These are phyloP conservation scores for Annulohypoxylon nitens DNA, from an alignment of 495 filamentous ascomycete genomes.

Conservation along the genomic window DNA sequence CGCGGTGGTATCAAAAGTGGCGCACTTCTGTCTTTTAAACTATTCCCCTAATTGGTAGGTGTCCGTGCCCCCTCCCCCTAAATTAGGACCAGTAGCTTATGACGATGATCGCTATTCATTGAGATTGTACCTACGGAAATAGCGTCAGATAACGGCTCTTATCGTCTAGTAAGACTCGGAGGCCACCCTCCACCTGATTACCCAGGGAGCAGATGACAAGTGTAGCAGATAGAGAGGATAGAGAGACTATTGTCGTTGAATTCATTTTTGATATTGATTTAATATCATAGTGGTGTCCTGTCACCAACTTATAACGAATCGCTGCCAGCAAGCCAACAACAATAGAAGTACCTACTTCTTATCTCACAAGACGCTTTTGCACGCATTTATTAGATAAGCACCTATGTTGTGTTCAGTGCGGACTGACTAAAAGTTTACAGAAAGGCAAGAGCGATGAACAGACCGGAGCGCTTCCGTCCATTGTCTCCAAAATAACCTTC, in stretches of 20 bases:
- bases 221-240: too few relatives aligned
- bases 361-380: too few relatives aligned
- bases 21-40: constrained; percentile 25
- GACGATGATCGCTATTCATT: background rate
- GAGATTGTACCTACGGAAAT: background rate
- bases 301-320: too few relatives aligned
- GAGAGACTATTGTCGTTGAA: too few relatives aligned
- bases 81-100: background rate
- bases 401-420: background rate
- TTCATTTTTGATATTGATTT: too few relatives aligned
- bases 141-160: background rate
- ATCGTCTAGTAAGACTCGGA: background rate
- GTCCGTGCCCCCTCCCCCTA: background rate
- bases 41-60: constrained; percentile 14
- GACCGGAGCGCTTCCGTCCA: constrained; percentile 26
- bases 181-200: too few relatives aligned
- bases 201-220: too few relatives aligned
- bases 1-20: constrained; percentile 38
- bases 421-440: background rate
- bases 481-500: constrained; percentile 30
- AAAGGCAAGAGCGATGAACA: constrained; percentile 24
- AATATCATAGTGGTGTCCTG: too few relatives aligned
- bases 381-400: too few relatives aligned
- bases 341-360: too few relatives aligned
- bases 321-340: too few relatives aligned